Base-by-base conservation (phyloP, 2,329 filamentous ascomycete genomes). In the Ophiostoma tasmaniense region DNA sequence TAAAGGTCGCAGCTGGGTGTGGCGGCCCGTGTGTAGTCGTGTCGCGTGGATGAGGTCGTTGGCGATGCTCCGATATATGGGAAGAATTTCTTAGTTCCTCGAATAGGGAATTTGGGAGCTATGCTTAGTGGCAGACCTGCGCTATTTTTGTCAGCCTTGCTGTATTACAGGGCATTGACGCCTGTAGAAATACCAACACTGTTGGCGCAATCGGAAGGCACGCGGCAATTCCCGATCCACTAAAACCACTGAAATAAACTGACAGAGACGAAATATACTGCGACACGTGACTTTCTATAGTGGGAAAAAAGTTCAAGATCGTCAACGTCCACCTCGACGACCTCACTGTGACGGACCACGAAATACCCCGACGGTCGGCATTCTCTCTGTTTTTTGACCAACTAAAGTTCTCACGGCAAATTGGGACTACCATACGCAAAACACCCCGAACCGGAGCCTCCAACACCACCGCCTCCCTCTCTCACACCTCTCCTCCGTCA, bases 401-500 rank as follows among this genome's bases (percentile, higher is more conserved):
- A 22, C 8, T 10, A 1, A 35, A 30, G 2, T 22, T 2, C 5
- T 13, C 55, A 33, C 55, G 8, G 10, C 8, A 14, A 61, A 61
- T 33, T 33, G 28, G 28, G 25, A 62, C 59, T n/a, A 20, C 6
- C 5, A n/a, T 22, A 64, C 30, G 25, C 59, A 2, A 35, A 62
- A 33, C 4, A 11, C 30, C 59, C 30, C 20, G 20, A 3, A 22
- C 33, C 4, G n/a, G 17, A 45, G 42, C 17, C 20, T 20, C 35
- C 61, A 28, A 37, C 61, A 20, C 65, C 20, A 2, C 25, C 25
- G 20, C 20, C 22, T 10, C 28, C 17, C 39, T 10, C 42, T 7
- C 52, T 33, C 7, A 30, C 20, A 33, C 50, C 33, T 11, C 7
- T 22, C 28, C 7, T 39, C 70, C 68, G 69, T 71, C 73, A 77